Conservation (phyloP, 1,284 basidiomycete genomes). For the Cryptococcus jaspeensis region DNA sequence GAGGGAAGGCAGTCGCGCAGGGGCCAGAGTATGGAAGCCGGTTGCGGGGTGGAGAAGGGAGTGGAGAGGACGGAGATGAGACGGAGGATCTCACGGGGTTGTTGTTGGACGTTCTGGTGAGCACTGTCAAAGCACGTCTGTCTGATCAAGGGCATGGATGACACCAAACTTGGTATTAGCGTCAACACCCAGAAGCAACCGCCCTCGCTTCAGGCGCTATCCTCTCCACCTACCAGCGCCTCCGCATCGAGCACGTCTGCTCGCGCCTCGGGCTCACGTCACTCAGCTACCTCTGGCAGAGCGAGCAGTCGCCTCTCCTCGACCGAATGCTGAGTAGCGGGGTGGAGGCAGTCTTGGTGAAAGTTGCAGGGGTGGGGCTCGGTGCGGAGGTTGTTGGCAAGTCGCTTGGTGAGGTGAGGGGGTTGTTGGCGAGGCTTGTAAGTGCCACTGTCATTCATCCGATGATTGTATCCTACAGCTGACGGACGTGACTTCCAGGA, state of each 20-base stretch:
- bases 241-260: constrained; percentile 97
- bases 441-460: constrained; percentile 25
- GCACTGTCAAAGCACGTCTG: constrained; percentile 5
- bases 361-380: constrained; percentile 93
- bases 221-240: constrained; percentile 93
- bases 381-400: constrained; percentile 75
- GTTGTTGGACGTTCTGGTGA: constrained; percentile 73
- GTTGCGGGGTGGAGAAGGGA: constrained; percentile 42
- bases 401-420: constrained; percentile 71
- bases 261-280: constrained; percentile 75
- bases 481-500: constrained; percentile 57
- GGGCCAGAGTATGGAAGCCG: constrained; percentile 78
- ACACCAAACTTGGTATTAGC: background rate
- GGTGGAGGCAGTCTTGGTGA: constrained; percentile 84
- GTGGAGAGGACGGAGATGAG: constrained; percentile 76
- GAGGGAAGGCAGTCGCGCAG: constrained; percentile 76
- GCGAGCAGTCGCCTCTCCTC: constrained; percentile 79
- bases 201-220: constrained; percentile 95
- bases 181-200: constrained; percentile 71
- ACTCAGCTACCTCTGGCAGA: constrained; percentile 91
- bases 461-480: background rate
- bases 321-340: constrained; percentile 80
- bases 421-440: constrained; percentile 71
- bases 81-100: constrained; percentile 91
- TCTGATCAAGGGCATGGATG: too few relatives aligned